Evolutionary conservation across 2,329 filamentous ascomycete genomes (phyloP).

Genomic region (Parasarocladium wereldwijsianum): DNA sequence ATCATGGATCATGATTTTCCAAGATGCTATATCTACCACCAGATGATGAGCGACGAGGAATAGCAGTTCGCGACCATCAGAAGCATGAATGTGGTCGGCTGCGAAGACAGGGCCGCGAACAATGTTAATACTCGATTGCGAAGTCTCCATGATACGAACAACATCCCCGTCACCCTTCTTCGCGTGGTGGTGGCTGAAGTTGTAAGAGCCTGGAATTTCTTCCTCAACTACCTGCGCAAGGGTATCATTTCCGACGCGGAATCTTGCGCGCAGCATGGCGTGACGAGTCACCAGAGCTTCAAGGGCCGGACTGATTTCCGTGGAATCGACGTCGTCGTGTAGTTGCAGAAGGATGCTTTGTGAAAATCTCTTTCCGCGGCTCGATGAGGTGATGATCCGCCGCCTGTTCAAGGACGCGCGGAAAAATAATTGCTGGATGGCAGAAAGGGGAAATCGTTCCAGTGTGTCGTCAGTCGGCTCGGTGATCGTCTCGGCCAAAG

Average conservation of each 20-base stretch:
- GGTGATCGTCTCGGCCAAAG: no score
- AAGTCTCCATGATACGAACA: slow-evolving; percentile 21
- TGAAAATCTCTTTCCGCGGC: slow-evolving; percentile 31
- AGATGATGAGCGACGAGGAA: slow-evolving; percentile 37
- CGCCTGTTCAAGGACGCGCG: slow-evolving; percentile 27
- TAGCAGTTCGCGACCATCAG: slow-evolving; percentile 29
- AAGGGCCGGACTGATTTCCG: slow-evolving; percentile 31
- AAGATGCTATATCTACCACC: slow-evolving; percentile 34
- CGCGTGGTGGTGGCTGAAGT: slow-evolving; percentile 23
- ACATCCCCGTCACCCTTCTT: slow-evolving; percentile 26
- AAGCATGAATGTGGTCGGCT: slow-evolving; percentile 30
- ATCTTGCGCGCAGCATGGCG: slow-evolving; percentile 35
- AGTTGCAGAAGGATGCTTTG: slow-evolving; percentile 33
- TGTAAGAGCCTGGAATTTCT: slow-evolving; percentile 24
- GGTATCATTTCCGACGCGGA: slow-evolving; percentile 19
- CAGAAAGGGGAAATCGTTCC: slow-evolving; percentile 29
- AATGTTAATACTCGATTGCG: slow-evolving; percentile 31
- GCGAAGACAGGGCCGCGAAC: slow-evolving; percentile 34
- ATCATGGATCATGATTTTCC: slow-evolving; percentile 34
- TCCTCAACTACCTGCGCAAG: slow-evolving; percentile 32
- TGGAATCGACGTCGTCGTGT: slow-evolving; percentile 22
- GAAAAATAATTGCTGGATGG: slow-evolving; percentile 40
- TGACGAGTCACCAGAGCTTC: slow-evolving; percentile 34
- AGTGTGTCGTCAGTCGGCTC: slow-evolving; percentile 15
- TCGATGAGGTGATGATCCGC: slow-evolving; percentile 13